Conservation (phyloP, 192 early-diverging fungal species). For the Rhizoclosmatium globosum region DNA sequence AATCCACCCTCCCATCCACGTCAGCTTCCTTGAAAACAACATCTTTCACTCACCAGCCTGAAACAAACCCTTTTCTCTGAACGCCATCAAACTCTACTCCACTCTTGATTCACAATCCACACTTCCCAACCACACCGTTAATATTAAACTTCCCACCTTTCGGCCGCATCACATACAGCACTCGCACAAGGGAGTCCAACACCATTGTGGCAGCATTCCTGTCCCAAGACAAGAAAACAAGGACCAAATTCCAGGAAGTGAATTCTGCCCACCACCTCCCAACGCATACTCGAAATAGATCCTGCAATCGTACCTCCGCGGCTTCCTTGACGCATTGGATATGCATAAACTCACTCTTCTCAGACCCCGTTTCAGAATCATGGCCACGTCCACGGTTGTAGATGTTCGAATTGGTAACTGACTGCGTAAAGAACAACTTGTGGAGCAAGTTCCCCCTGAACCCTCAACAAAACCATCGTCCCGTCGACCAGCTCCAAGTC, state of each 20-base stretch:
- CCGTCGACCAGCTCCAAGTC: neutral
- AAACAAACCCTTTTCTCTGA: constrained; percentile 43
- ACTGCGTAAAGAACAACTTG: constrained; percentile 26
- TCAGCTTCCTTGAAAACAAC: constrained; percentile 29
- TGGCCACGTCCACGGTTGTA: neutral
- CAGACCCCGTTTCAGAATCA: constrained; percentile 18
- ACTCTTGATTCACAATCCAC: constrained; percentile 50
- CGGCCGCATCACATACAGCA: constrained; percentile 27
- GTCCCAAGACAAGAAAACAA: constrained; percentile 52
- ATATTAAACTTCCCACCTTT: neutral
- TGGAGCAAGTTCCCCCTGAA: constrained; percentile 19
- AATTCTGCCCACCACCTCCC: constrained; percentile 4
- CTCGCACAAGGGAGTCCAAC: constrained; percentile 38
- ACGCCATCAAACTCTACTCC: constrained; percentile 45
- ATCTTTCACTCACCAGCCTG: constrained; percentile 28
- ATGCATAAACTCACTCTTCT: constrained; percentile 15
- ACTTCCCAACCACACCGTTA: constrained; percentile 22
- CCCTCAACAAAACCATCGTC: neutral
- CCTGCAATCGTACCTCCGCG: constrained; percentile 2
- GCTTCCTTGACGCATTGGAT: neutral
- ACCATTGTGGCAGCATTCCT: constrained; percentile 38
- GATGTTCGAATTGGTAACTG: constrained; percentile 19
- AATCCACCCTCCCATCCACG: constrained; percentile 28
- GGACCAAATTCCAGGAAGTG: constrained; percentile 35
- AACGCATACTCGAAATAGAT: constrained; percentile 7